Percentiles rank a stretch among this genome's conserved stretches.
Evolutionary conservation across 2,329 filamentous ascomycete genomes (phyloP).

Genomic region (Periglandula ipomoeae): DNA sequence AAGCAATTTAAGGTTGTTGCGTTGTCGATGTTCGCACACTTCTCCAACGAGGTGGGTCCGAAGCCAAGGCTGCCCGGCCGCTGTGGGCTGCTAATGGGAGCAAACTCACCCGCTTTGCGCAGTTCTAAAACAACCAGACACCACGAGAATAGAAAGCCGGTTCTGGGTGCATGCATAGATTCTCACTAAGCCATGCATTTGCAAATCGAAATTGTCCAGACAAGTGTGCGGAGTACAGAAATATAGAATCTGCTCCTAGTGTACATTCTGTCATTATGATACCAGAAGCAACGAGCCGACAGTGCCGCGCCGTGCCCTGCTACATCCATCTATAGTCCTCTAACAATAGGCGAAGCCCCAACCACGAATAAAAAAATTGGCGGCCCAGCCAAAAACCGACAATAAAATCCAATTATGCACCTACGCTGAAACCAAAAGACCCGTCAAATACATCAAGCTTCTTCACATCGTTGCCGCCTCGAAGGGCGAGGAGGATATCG

Average conservation of each 20-base stretch:
- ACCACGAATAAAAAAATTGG: background rate
- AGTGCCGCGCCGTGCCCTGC: background rate
- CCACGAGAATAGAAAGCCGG: background rate
- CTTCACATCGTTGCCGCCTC: conserved; percentile 33
- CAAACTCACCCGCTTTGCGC: too few relatives aligned
- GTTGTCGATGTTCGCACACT: background rate
- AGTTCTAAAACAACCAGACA: too few relatives aligned
- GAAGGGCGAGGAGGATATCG: conserved; percentile 45
- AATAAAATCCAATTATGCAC: conserved; percentile 17
- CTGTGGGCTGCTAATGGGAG: too few relatives aligned
- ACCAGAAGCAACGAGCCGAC: background rate
- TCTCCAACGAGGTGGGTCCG: background rate
- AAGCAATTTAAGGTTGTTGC: background rate
- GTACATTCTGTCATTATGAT: background rate
- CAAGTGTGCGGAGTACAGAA: background rate
- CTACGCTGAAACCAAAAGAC: conserved; percentile 50
- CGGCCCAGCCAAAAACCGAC: background rate
- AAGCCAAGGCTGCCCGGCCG: too few relatives aligned
- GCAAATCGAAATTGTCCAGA: background rate
- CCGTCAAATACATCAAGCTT: conserved; percentile 49
- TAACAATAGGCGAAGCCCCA: too few relatives aligned
- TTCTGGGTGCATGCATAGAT: background rate
- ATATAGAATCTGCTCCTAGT: background rate
- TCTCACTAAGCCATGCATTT: background rate
- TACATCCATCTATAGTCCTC: too few relatives aligned